Evolutionary conservation across 2,329 filamentous ascomycete species (phyloP).

Genomic region (Colletotrichum sidae): DNA sequence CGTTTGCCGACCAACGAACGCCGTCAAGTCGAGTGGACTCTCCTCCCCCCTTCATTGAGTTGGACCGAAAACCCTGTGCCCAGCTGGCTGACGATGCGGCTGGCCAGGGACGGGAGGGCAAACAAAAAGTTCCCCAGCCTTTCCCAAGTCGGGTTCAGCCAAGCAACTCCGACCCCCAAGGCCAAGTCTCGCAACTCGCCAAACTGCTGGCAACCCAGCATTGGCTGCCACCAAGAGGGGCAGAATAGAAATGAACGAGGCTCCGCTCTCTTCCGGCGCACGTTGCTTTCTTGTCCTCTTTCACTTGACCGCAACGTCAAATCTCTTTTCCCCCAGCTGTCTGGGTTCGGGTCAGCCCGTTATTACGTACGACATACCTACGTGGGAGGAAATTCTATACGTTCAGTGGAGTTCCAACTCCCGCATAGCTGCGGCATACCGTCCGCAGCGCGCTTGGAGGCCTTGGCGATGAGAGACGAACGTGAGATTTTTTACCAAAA

Average conservation of each 20-base stretch:
- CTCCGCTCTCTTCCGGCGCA: conserved; percentile 21
- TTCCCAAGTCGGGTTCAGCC: conserved; percentile 25
- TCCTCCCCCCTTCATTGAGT: conserved; percentile 8
- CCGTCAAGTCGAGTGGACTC: conserved; percentile 20
- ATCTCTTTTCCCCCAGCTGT: neutral
- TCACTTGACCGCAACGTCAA: conserved; percentile 15
- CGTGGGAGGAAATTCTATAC: conserved; percentile 13
- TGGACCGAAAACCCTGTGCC: conserved; percentile 7
- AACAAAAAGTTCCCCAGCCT: conserved; percentile 27
- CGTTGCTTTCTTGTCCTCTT: conserved; percentile 16
- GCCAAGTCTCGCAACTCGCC: conserved; percentile 11
- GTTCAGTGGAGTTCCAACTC: conserved; percentile 20
- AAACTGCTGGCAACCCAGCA: neutral
- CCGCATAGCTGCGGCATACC: conserved; percentile 30
- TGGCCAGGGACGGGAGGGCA: conserved; percentile 7
- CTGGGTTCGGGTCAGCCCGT: conserved; percentile 3
- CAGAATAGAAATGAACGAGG: conserved; percentile 21
- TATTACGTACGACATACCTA: conserved; percentile 26
- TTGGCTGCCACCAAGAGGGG: conserved; percentile 18
- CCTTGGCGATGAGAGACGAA: conserved; percentile 9
- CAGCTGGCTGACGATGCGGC: conserved; percentile 15
- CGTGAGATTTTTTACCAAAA: neutral
- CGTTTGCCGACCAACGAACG: conserved; percentile 12
- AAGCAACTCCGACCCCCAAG: conserved; percentile 19
- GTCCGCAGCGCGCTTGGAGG: neutral